Evolutionary conservation across 2,329 filamentous ascomycete species (phyloP).

Genomic region (Fusarium circinatum): DNA sequence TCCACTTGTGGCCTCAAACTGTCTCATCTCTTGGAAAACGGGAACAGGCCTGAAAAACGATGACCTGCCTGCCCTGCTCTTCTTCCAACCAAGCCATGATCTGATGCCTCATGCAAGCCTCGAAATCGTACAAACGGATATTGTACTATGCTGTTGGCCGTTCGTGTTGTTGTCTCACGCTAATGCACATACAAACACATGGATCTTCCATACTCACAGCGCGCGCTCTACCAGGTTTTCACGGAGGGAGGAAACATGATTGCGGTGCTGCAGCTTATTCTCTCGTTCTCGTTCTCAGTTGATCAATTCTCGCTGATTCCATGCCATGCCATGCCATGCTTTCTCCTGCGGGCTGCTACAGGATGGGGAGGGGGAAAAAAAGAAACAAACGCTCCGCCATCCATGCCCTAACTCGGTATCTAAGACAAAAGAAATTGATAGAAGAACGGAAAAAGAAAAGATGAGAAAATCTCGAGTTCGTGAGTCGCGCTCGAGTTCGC

Average conservation of each 20-base stretch:
- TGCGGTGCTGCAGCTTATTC: background rate
- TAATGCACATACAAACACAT: slow-evolving; percentile 11
- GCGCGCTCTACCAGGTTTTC: background rate
- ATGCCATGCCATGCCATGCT: background rate
- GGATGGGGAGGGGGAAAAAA: background rate
- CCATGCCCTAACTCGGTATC: background rate
- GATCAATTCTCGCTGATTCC: background rate
- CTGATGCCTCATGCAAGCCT: background rate
- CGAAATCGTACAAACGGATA: background rate
- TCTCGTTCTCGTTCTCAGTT: background rate
- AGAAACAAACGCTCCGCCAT: background rate
- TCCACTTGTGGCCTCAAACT: background rate
- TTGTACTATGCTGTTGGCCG: background rate
- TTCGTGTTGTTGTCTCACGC: background rate
- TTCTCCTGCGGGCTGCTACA: background rate
- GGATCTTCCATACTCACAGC: background rate
- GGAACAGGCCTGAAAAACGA: background rate
- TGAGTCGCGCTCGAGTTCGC: background rate
- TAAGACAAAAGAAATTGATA: background rate
- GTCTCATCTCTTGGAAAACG: background rate
- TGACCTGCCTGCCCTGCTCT: background rate
- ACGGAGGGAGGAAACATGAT: background rate
- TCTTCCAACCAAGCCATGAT: background rate
- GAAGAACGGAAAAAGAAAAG: background rate
- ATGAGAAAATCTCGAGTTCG: background rate